Evolutionary conservation across 306 rosid species (phyloP), one percentile per base, ranked within the genome.

Genomic region (Lagenaria siceraria): DNA sequence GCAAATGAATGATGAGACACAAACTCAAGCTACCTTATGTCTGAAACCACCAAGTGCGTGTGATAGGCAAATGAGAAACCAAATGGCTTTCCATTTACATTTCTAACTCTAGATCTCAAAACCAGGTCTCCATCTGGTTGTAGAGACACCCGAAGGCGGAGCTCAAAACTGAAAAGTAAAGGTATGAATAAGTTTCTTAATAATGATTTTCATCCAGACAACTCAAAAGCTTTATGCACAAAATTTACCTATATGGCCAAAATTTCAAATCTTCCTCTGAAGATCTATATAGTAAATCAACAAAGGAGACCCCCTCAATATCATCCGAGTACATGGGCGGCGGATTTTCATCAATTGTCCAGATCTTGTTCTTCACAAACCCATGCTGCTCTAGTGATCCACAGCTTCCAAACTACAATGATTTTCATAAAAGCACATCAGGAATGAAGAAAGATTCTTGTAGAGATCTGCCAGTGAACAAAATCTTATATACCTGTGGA

Each of bases 51-150:
- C 21, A 94, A 80, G 80, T 92, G 87, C 5, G 98, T 90, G 85
- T 92, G 98, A 84, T 89, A 89, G 29, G 93, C 96, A 38, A 94
- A 94, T 21, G 98, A 92, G 88, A 94, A 94, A 82, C 86, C 86
- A 77, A 94, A 90, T 12, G 94, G 92, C 84, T 90, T 94, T 80
- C 95, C 90, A 56, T 92, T 84, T 76, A 92, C 74, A 77, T 94
- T 94, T 87, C 96, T 82, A 74, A 92, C 77, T 73, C 96, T 87
- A 2, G 97, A 94, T 84, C 84, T 87, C 87, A 94, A 63, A 52
- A 38, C 78, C 86, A 94, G 84, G 84, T 83, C 89, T 83, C 95
- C 96, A 43, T 87, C 83, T 10, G 71, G 48, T 10, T 89, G 77
- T 55, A 94, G 91, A 69, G 93, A 81, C 79, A 90, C 95, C 83